Conservation (phyloP, 2,329 filamentous ascomycete species). For the Fonsecaea multimorphosa region DNA sequence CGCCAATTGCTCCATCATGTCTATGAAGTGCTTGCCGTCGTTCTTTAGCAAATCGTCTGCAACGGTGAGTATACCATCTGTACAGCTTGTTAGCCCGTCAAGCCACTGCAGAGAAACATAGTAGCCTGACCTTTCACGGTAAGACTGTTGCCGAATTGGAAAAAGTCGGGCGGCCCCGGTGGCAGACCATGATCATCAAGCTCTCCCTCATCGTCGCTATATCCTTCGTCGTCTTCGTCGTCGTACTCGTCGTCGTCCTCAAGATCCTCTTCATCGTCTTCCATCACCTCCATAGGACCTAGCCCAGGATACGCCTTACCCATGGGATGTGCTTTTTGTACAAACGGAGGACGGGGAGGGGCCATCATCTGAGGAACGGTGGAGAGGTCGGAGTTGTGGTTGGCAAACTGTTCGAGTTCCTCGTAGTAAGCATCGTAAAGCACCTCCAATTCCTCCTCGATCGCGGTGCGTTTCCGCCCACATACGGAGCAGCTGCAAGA, state of each 20-base stretch:
- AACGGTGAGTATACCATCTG: constrained; percentile 94
- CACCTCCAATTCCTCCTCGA: constrained; percentile 96
- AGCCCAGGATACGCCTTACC: constrained; percentile 60
- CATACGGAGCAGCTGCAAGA: constrained; percentile 98
- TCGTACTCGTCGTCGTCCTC: constrained; percentile 59
- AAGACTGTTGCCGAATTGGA: constrained; percentile 96
- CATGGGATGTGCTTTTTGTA: constrained; percentile 48
- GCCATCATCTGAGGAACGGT: constrained; percentile 72
- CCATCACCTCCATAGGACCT: constrained; percentile 68
- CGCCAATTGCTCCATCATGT: constrained; percentile 99
- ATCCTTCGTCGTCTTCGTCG: constrained; percentile 73
- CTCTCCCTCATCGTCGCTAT: constrained; percentile 70
- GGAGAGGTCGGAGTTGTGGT: constrained; percentile 70
- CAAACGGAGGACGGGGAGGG: constrained; percentile 61
- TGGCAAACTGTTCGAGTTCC: constrained; percentile 95
- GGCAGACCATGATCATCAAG: constrained; percentile 66
- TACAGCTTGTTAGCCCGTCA: constrained; percentile 38
- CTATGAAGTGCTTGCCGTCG: constrained; percentile 98
- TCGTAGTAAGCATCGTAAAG: constrained; percentile 99
- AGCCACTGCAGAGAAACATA: constrained; percentile 10
- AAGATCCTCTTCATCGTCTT: constrained; percentile 61
- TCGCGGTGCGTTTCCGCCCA: constrained; percentile 92
- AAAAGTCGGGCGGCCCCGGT: constrained; percentile 80
- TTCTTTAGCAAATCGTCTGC: constrained; percentile 98
- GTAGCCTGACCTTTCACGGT: constrained; percentile 78